Evolutionary conservation across 495 filamentous ascomycete species (phyloP), one percentile per base, ranked within the genome.

Genomic region (Baudoinia panamericana): DNA sequence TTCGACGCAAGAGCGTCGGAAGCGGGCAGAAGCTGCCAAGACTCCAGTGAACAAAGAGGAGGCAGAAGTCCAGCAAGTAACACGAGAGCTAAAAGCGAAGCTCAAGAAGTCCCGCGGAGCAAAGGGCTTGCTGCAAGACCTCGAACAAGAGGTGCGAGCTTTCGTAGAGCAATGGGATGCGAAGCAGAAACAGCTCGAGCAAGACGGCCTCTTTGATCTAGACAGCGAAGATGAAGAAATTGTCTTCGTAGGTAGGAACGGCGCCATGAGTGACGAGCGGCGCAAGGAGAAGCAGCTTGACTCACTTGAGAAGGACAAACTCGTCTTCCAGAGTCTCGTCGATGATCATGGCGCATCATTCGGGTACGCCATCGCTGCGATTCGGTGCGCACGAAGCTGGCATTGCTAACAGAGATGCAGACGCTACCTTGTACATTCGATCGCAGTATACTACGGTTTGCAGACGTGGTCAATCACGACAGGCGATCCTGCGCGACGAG

Each of bases 361-460:
- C 62, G 84, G 81, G 80, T 92, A 62, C 49, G 82, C 16, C 7
- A 10, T 15, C 8, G 9, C 17, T 70, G n/a, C 39, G 10, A 16
- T 15, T 6, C 20, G 28, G 35, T 50, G 21, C 4, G 15, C 30
- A 7, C 3, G 5, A 19, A 16, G 30, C 1, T 30, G 19, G 18
- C 11, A 20, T 17, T 31, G 36, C 43, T 15, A 46, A 30, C 30
- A 12, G 33, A 15, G 15, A 36, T 45, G 13, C 45, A 92, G 84
- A 47, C 80, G 90, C 35, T 97, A 84, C 82, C 73, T 97, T 40
- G 85, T 94, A 4, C 86, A 97, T 62, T 80, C 76, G 34, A 84
- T 97, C 48, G 92, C 84, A 16, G 67, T 76, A 5, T 96, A 97
- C 59, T 97, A 97, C 58, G 88, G 85, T 22, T 68, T 97, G 41